Percentiles rank a stretch among this genome's conserved stretches.
Evolutionary conservation across 176 grass and related monocot species (phyloP).

Genomic region (Phragmites australis): DNA sequence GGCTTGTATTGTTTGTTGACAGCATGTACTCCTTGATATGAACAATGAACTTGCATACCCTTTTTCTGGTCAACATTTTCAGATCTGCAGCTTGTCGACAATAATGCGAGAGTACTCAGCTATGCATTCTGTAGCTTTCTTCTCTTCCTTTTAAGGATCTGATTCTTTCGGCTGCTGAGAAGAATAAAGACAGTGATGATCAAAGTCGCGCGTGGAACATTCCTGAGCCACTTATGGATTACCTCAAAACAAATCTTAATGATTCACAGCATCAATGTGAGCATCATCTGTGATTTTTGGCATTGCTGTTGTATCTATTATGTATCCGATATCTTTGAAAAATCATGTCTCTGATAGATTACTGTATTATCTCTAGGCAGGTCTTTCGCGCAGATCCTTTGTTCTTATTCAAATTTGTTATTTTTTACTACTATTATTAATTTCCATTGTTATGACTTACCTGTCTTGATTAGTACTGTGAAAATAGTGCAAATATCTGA

Average conservation of each 20-base stretch:
- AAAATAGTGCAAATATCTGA: not conserved
- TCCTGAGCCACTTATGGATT: slow-evolving; percentile 3
- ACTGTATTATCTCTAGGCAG: slow-evolving; percentile 63
- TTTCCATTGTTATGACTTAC: slow-evolving; percentile 26
- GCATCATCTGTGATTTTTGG: slow-evolving; percentile 32
- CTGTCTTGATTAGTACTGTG: not conserved
- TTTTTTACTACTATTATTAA: slow-evolving; percentile 22
- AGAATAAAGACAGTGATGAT: slow-evolving; percentile 44
- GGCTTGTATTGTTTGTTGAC: slow-evolving; percentile 7
- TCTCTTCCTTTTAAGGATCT: slow-evolving; percentile 89
- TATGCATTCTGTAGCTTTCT: slow-evolving; percentile 76
- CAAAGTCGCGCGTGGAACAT: slow-evolving; percentile 46
- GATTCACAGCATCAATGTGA: slow-evolving; percentile 90
- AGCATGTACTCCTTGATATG: not conserved
- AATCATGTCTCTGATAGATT: slow-evolving; percentile 24
- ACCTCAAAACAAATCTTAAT: slow-evolving; percentile 76
- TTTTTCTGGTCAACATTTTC: slow-evolving; percentile 44
- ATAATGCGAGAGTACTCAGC: slow-evolving; percentile 84
- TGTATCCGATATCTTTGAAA: slow-evolving; percentile 8
- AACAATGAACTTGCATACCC: slow-evolving; percentile 18
- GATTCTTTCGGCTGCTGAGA: slow-evolving; percentile 83
- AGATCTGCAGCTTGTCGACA: slow-evolving; percentile 97
- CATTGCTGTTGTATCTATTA: not conserved
- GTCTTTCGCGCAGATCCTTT: slow-evolving; percentile 94
- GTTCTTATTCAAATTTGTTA: slow-evolving; percentile 88